A percentile compares a stretch with the other conserved stretches of the same genome.
phyloP scores from a whole-genome alignment of 495 filamentous ascomycete genomes.

The Glutinoglossum americanum region DNA sequence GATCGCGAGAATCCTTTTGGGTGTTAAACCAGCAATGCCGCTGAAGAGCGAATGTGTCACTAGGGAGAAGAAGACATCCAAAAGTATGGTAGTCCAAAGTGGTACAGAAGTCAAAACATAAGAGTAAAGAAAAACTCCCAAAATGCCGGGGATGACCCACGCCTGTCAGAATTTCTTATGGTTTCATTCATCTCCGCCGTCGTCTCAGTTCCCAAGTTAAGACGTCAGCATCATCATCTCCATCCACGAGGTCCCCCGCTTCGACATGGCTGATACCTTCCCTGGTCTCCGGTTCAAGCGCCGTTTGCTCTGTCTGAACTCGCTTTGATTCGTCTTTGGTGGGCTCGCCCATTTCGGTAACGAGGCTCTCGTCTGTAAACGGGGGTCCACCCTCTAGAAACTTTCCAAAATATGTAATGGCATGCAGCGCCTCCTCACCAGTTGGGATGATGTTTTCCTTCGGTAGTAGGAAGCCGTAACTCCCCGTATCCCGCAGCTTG shows the following conservation, averaged over 20 bases:
- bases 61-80: too few species aligned
- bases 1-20: too few species aligned
- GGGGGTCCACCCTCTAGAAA: conserved; percentile 33
- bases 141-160: background rate
- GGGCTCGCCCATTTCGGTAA: background rate
- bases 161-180: background rate
- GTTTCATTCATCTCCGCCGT: background rate
- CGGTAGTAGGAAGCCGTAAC: conserved; percentile 82
- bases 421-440: conserved; percentile 65
- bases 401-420: conserved; percentile 58
- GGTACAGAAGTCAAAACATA: too few species aligned
- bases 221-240: background rate
- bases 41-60: too few species aligned
- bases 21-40: too few species aligned
- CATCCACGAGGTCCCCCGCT: background rate
- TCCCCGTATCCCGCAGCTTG: conserved; percentile 84
- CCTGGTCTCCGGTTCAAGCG: background rate
- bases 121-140: background rate
- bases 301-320: background rate
- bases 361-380: background rate
- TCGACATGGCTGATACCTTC: background rate
- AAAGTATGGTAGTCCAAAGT: too few species aligned
- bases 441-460: conserved; percentile 75
- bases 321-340: background rate
- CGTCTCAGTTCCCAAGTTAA: background rate